These are phyloP conservation scores for Candida manassasensis DNA, from an alignment of 805 yeast genomes.

Conservation along the genomic window DNA sequence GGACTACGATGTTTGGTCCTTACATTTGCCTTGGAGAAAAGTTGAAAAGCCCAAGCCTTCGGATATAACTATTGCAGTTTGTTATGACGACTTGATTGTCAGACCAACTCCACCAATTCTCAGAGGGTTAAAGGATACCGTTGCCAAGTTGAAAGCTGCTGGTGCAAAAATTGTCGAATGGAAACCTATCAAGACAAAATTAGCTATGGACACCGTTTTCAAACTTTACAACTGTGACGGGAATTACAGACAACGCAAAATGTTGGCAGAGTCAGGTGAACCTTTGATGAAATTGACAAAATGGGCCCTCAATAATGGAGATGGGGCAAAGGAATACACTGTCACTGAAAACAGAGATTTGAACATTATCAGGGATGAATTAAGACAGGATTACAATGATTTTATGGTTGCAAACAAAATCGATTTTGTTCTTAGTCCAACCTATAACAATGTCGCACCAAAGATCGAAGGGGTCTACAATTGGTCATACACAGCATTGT, in stretches of 20 bases:
- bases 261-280: conserved; percentile 61
- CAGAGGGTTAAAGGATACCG: conserved; percentile 53
- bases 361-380: conserved; percentile 50
- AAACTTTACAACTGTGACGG: conserved; percentile 65
- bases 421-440: conserved; percentile 66
- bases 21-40: conserved; percentile 52
- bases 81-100: conserved; percentile 61
- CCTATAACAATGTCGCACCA: conserved; percentile 70
- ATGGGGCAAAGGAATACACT: conserved; percentile 45
- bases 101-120: conserved; percentile 63
- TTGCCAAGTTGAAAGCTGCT: conserved; percentile 49
- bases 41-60: conserved; percentile 36
- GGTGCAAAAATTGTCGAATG: conserved; percentile 56
- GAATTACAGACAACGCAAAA: conserved; percentile 48
- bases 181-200: conserved; percentile 52
- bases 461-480: conserved; percentile 56
- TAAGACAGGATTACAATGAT: conserved; percentile 54
- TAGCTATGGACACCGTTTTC: conserved; percentile 56
- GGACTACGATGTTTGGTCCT: conserved; percentile 43
- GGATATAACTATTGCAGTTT: conserved; percentile 53
- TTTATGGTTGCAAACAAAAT: conserved; percentile 50
- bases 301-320: conserved; percentile 56
- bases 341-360: conserved; percentile 52
- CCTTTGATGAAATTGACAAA: conserved; percentile 61
- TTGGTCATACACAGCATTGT: conserved; percentile 78